These are phyloP conservation scores for Pyrus pyrifolia DNA, from an alignment of 306 rosid genomes.

Conservation along the genomic window DNA sequence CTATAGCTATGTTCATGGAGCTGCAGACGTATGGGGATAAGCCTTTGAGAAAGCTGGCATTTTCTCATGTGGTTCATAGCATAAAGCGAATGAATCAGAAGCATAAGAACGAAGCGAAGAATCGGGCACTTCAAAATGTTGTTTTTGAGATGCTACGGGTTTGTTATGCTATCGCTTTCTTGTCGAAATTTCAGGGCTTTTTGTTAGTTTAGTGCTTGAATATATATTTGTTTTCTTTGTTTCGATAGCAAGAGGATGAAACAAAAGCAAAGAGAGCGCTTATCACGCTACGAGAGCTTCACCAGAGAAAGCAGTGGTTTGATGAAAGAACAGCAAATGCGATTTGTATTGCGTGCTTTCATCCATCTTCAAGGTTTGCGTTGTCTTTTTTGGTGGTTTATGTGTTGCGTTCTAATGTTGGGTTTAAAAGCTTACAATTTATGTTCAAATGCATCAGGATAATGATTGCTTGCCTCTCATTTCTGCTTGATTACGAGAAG, in stretches of 20 bases:
- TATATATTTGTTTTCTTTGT: not conserved
- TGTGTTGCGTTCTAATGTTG: not conserved
- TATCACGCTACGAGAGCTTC: constrained; percentile 69
- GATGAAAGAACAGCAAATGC: constrained; percentile 90
- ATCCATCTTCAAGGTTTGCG: constrained; percentile 62
- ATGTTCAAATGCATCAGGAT: constrained; percentile 46
- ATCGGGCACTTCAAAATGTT: constrained; percentile 71
- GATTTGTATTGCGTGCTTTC: constrained; percentile 73
- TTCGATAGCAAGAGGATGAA: constrained; percentile 68
- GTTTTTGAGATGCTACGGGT: constrained; percentile 69
- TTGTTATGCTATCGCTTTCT: not conserved
- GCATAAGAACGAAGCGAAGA: constrained; percentile 68
- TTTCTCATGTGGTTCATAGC: constrained; percentile 60
- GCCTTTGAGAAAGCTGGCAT: constrained; percentile 48
- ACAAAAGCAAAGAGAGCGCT: constrained; percentile 60
- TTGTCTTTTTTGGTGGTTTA: not conserved
- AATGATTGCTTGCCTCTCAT: constrained; percentile 65
- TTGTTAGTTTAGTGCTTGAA: constrained; percentile 1
- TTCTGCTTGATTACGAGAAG: constrained; percentile 89
- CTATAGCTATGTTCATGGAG: constrained; percentile 67
- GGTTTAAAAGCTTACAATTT: not conserved
- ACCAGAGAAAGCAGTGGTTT: constrained; percentile 69
- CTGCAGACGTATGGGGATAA: constrained; percentile 69
- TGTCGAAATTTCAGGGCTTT: not conserved
- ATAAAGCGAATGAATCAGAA: constrained; percentile 64